Evolutionary conservation across 495 filamentous ascomycete species (phyloP).

Genomic region (Sordaria brevicollis): DNA sequence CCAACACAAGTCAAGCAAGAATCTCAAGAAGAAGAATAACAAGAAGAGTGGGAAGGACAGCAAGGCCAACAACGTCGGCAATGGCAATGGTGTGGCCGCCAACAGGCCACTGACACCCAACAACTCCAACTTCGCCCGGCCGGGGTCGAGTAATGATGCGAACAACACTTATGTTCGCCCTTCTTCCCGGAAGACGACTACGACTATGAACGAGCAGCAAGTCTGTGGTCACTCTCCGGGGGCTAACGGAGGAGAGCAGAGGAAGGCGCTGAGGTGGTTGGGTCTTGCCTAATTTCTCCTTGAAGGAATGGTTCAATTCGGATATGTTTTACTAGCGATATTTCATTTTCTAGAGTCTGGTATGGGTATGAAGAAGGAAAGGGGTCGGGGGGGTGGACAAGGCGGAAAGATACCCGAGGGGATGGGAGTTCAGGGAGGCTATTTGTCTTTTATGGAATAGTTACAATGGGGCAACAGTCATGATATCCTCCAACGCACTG

Average conservation of each 20-base stretch:
- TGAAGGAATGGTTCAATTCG: not conserved
- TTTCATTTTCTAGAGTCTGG: too few relatives aligned
- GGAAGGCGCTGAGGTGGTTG: slow-evolving; percentile 17
- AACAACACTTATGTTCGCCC: not conserved
- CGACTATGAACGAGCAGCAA: not conserved
- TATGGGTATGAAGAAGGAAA: not conserved
- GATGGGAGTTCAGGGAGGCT: not conserved
- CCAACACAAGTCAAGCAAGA: not conserved
- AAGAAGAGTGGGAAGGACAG: not conserved
- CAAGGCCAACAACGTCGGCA: not conserved
- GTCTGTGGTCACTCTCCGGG: not conserved
- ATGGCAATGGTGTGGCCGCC: too few relatives aligned
- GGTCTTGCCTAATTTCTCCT: not conserved
- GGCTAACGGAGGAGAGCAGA: not conserved
- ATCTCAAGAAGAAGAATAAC: not conserved
- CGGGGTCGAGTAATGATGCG: slow-evolving; percentile 1
- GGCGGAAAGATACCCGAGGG: not conserved
- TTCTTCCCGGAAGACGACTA: not conserved
- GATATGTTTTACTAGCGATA: not conserved
- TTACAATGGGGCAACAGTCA: too few relatives aligned
- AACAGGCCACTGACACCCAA: not conserved
- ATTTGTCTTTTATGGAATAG: not conserved
- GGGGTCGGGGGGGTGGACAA: not conserved
- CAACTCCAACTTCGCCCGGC: not conserved
- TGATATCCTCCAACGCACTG: too few relatives aligned